Base-by-base conservation (phyloP, 2,329 filamentous ascomycete genomes). In the Ramichloridium luteum region DNA sequence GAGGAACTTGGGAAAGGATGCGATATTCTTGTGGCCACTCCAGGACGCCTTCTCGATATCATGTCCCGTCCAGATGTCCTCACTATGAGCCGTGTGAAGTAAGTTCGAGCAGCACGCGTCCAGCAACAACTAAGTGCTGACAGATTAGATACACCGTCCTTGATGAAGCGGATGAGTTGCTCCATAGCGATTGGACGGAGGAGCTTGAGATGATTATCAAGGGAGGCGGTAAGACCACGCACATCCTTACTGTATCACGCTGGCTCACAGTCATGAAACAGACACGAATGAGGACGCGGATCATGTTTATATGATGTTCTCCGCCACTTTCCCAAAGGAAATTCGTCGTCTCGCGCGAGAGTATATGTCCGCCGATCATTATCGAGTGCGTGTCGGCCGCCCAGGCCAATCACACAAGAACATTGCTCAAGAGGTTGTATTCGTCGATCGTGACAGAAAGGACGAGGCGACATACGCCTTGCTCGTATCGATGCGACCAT, bases 161-260 rank as follows among this genome's bases (percentile, higher is more conserved):
- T 40, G 90, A 96, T 38, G 90, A 98, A 53, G 90, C 90, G 1
- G 90, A 98, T 51, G 88, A 98, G 61, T 77, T 98, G 67, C 69
- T 98, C 0, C 55, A 67, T 3, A 53, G 65, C 1, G 81, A 86
- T 47, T 96, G 90, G 83, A 70, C 78, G 23, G 67, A 74, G 0
- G 75, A 86, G 3, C 68, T 96, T 38, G 67, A 68, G 26, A 74
- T 73, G 48, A 80, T 96, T 37, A 75, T 96, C 56, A 66, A 67
- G 30, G 85, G 84, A 39, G 80, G 80, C 49, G 83, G 85, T 86
- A 70, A 61, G 73, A 61, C 29, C 11, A 18, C 4, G 13, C 16
- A 22, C 16, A 16, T 25, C n/a, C 30, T 22, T 10, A 15, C 10
- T n/a, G 20, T 17, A 32, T 11, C 26, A 13, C 22, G 5, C 6